These are phyloP conservation scores for Trichophyton rubrum DNA, from an alignment of 2,329 filamentous ascomycete genomes.

Conservation along the genomic window DNA sequence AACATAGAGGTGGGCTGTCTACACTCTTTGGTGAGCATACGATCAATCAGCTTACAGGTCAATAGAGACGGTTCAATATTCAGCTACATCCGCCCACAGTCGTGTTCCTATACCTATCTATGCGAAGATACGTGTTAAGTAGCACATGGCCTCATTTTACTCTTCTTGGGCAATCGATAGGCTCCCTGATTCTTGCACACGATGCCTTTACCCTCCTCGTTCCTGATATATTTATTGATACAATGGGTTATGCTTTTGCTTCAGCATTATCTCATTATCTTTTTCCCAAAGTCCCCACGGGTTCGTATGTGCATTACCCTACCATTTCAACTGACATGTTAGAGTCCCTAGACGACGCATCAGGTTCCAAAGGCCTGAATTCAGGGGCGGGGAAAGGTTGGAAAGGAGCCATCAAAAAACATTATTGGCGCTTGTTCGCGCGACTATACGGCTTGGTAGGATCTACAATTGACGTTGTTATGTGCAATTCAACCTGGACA, in stretches of 20 bases:
- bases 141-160: constrained; percentile 88
- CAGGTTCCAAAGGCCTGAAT: constrained; percentile 60
- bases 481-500: constrained; percentile 97
- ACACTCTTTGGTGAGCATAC: background rate
- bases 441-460: constrained; percentile 71
- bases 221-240: constrained; percentile 90
- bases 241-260: constrained; percentile 93
- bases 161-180: constrained; percentile 82
- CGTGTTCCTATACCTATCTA: constrained; percentile 81
- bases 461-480: constrained; percentile 75
- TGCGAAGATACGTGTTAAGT: constrained; percentile 71
- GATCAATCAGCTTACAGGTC: background rate
- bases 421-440: constrained; percentile 83
- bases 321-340: constrained; percentile 99
- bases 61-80: constrained; percentile 79
- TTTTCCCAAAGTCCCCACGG: constrained; percentile 69
- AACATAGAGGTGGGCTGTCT: constrained; percentile 59
- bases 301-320: constrained; percentile 92
- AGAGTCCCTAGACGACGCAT: constrained; percentile 57
- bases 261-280: constrained; percentile 70
- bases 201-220: constrained; percentile 87
- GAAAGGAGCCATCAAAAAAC: constrained; percentile 58
- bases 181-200: constrained; percentile 75
- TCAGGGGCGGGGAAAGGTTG: constrained; percentile 65
- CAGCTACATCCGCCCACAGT: constrained; percentile 69